phyloP scores from a whole-genome alignment of 148 eudicot genomes.

The Heliosperma pusillum region DNA sequence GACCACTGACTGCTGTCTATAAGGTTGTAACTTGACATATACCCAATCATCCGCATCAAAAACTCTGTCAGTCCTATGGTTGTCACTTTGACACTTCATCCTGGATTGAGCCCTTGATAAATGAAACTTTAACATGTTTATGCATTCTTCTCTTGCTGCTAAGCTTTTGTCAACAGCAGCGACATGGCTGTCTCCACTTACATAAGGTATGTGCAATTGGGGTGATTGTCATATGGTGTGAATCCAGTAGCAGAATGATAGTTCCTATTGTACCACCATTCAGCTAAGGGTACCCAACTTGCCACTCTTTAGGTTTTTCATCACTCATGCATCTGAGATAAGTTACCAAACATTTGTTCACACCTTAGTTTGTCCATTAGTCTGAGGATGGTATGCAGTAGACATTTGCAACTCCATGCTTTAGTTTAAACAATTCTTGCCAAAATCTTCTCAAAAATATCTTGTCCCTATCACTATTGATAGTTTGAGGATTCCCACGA shows the following conservation, averaged over 20 bases:
- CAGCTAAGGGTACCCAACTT: too few relatives aligned
- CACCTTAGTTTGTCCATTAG: neutral
- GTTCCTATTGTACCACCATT: too few relatives aligned
- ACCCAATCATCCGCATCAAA: neutral
- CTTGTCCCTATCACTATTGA: neutral
- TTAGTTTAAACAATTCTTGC: neutral
- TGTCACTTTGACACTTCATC: neutral
- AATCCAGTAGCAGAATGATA: too few relatives aligned
- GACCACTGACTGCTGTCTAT: neutral
- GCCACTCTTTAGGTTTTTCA: too few relatives aligned
- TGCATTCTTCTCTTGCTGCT: too few relatives aligned
- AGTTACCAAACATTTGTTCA: neutral
- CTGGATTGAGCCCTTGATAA: too few relatives aligned
- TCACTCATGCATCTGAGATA: too few relatives aligned
- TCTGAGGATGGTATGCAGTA: neutral
- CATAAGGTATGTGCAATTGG: too few relatives aligned
- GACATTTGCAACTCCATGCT: neutral
- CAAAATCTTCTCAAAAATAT: neutral
- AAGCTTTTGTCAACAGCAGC: too few relatives aligned
- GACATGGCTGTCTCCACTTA: too few relatives aligned
- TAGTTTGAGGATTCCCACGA: neutral
- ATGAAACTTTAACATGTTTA: neutral
- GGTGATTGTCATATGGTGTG: too few relatives aligned
- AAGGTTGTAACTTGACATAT: too few relatives aligned
- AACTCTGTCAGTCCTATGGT: neutral